phyloP scores from a whole-genome alignment of 257 asterid species.

The Verbascum thapsus region DNA sequence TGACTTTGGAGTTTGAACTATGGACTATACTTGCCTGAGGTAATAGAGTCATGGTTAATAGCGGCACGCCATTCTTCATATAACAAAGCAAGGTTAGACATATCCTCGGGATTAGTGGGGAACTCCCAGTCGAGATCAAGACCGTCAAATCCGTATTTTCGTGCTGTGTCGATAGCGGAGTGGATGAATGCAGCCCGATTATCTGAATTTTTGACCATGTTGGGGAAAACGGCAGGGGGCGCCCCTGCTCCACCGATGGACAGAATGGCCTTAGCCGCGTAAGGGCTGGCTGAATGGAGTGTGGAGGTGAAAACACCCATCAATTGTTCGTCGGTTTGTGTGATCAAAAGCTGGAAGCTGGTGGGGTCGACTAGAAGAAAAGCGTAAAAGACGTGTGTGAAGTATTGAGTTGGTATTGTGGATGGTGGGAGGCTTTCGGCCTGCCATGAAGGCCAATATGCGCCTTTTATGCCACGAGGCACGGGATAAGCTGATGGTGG shows the following conservation, averaged over 20 bases:
- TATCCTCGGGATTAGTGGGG: constrained; percentile 42
- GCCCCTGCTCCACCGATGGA: constrained; percentile 64
- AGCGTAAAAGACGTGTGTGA: constrained; percentile 61
- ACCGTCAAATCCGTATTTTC: constrained; percentile 48
- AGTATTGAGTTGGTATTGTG: constrained; percentile 40
- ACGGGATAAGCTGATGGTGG: not conserved
- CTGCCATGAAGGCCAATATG: constrained; percentile 53
- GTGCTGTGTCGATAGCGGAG: constrained; percentile 48
- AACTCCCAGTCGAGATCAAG: constrained; percentile 71
- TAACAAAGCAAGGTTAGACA: constrained; percentile 51
- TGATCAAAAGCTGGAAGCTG: constrained; percentile 42
- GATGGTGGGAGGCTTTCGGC: constrained; percentile 43
- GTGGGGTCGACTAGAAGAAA: constrained; percentile 43
- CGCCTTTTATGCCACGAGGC: constrained; percentile 45
- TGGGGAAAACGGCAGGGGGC: constrained; percentile 31
- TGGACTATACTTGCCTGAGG: constrained; percentile 11
- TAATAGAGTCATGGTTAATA: constrained; percentile 31
- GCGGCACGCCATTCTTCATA: constrained; percentile 45
- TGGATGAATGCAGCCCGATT: constrained; percentile 52
- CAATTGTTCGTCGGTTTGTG: constrained; percentile 37
- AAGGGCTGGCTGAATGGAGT: constrained; percentile 36
- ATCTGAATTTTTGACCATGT: constrained; percentile 33
- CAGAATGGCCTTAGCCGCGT: constrained; percentile 39
- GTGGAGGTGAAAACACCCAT: constrained; percentile 48
- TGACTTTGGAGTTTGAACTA: too few species aligned